Evolutionary conservation across 179 eudicot species (phyloP), one percentile per base, ranked within the genome.

Genomic region (Beta macrorhiza): DNA sequence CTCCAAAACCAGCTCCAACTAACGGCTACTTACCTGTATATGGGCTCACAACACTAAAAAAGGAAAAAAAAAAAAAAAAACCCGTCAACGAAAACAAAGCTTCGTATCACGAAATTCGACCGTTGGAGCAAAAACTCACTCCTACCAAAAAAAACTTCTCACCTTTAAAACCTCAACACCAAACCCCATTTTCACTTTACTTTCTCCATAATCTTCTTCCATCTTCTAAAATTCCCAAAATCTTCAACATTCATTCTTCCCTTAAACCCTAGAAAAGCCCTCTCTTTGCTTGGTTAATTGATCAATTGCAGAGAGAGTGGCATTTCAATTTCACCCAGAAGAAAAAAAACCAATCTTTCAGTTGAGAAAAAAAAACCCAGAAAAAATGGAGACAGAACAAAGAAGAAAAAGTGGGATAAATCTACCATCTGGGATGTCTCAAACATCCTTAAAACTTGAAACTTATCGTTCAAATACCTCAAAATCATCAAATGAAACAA

Each of bases 371-470:
- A 62, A 77, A 51, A 61, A 47, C 17, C 44, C 49, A 55, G 52
- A 67, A 75, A 69, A 82, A 81, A 92, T 90, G 93, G 91, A 90
- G 25, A 67, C 89, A 1, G 86, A 82, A 62, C 87, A 88, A 74
- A 86, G 94, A 58, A 88, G 97, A 61, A 94, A 91, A 79, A 94
- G 98, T 79, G 99, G 99, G 83, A 82, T 96, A 20, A 96, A 94
- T 76, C 91, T 96, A 69, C 99, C 97, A 15, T 72, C 90, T 49
- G 85, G 90, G 69, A 96, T 96, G 97, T 91, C 97, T 0, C 90
- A 83, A 64, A 76, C 97, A 42, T 79, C 91, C 17, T 85, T 94
- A 0, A 89, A 85, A n/a, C 93, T 96, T 11, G 86, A 92, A 0
- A 85, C 90, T n/a, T n/a, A 82, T 47, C 72, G 77, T 4, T 20